Conservation (phyloP, 352 stramenopile genomes). For the Phytophthora crassamura region DNA sequence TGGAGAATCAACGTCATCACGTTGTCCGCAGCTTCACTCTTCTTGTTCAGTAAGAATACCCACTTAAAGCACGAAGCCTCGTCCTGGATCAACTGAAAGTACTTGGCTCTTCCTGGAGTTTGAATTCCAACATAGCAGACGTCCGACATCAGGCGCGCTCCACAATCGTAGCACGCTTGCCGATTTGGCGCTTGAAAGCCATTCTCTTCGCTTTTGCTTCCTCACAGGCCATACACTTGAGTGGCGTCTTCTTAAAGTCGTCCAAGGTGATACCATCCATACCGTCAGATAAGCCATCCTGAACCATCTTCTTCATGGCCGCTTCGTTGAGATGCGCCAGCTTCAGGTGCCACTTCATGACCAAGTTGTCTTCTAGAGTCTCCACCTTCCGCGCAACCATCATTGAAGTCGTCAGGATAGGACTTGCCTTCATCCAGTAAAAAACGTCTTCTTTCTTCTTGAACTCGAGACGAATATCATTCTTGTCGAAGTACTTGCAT, state of each 20-base stretch:
- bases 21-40: constrained; percentile 8
- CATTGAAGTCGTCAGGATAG: not conserved
- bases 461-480: constrained; percentile 3
- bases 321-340: not conserved
- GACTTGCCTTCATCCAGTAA: not conserved
- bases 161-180: not conserved
- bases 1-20: constrained; percentile 2
- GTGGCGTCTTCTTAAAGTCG: not conserved
- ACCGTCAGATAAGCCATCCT: not conserved
- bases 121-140: not conserved
- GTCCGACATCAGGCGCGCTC: not conserved
- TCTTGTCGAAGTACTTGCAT: constrained; percentile 1
- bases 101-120: constrained; percentile 1
- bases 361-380: not conserved
- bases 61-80: constrained; percentile 2
- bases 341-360: constrained; percentile 15
- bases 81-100: constrained; percentile 5
- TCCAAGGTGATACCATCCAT: not conserved
- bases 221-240: constrained; percentile 1
- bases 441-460: constrained; percentile 4
- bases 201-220: not conserved
- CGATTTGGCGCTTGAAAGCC: not conserved
- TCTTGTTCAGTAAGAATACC: not conserved
- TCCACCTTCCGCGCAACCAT: not conserved
- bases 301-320: not conserved